phyloP scores from a whole-genome alignment of 148 eudicot genomes.

The Camellia lanceoleosa region DNA sequence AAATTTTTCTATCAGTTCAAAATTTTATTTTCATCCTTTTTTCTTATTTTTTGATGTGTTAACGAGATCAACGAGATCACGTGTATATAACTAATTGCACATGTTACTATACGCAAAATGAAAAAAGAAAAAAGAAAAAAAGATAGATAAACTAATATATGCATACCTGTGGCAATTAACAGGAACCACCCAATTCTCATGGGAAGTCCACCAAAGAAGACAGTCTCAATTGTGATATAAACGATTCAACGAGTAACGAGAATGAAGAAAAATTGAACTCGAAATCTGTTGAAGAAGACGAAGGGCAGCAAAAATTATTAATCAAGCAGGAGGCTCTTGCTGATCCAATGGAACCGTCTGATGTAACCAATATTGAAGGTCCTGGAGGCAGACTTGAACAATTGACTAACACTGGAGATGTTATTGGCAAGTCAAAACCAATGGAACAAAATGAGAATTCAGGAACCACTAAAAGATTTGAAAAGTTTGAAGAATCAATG shows the following conservation, averaged over 20 bases:
- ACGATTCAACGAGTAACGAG: neutral
- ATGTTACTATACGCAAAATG: too few relatives aligned
- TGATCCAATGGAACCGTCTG: neutral
- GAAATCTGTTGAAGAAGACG: neutral
- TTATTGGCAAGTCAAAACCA: constrained; percentile 3
- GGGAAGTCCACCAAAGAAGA: constrained; percentile 1
- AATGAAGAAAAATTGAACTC: constrained; percentile 4
- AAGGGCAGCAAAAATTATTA: neutral
- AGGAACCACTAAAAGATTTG: neutral
- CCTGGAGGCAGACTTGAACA: neutral
- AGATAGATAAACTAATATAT: neutral
- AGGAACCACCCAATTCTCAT: neutral
- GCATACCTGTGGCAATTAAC: neutral
- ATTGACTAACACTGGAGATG: neutral
- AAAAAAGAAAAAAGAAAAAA: neutral
- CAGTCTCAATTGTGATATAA: neutral
- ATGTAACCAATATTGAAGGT: constrained; percentile 4
- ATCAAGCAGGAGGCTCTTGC: neutral
- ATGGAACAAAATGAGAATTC: neutral
- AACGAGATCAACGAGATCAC: neutral
- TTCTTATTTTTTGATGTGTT: neutral
- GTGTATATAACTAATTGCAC: neutral
- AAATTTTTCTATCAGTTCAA: neutral
- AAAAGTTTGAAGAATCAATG: neutral
- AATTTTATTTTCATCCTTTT: neutral